A percentile compares a stretch with the other conserved stretches of the same genome.
phyloP scores from a whole-genome alignment of 768 basidiomycete genomes.

The Trametes elegans region DNA sequence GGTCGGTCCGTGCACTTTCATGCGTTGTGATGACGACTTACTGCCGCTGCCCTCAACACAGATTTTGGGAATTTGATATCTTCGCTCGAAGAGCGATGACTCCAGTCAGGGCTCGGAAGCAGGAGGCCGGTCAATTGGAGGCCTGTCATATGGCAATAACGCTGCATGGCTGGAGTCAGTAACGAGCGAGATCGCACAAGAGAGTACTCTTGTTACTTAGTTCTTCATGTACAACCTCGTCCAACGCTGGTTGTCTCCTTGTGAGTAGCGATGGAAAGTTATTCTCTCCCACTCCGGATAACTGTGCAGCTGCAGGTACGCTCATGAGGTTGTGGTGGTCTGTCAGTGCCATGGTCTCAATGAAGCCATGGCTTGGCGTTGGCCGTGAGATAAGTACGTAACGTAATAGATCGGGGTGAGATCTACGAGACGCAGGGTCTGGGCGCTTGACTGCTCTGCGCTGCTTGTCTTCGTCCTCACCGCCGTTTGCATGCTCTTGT shows the following conservation, averaged over 20 bases:
- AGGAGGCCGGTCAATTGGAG: too few species aligned
- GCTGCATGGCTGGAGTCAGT: background rate
- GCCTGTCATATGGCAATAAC: too few species aligned
- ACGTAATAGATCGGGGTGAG: background rate
- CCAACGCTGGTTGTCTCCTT: too few species aligned
- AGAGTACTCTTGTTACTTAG: too few species aligned
- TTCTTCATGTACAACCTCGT: too few species aligned
- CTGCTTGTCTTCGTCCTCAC: background rate
- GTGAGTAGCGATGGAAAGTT: too few species aligned
- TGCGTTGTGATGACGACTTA: background rate
- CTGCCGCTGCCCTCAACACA: background rate
- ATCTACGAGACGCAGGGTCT: background rate
- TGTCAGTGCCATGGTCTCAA: background rate
- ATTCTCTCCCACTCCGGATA: too few species aligned
- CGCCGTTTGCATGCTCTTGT: background rate
- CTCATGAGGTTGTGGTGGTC: too few species aligned
- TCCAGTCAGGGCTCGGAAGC: too few species aligned
- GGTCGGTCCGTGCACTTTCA: slow-evolving; percentile 11
- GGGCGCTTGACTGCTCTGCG: slow-evolving; percentile 3
- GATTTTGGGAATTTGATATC: slow-evolving; percentile 7
- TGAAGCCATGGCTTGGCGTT: background rate
- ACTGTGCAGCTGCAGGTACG: too few species aligned
- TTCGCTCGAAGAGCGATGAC: slow-evolving; percentile 2
- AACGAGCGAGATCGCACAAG: too few species aligned
- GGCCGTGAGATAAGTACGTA: slow-evolving; percentile 6